These are phyloP conservation scores for Gossypium anomalum DNA, from an alignment of 345 rosid genomes.

Conservation along the genomic window DNA sequence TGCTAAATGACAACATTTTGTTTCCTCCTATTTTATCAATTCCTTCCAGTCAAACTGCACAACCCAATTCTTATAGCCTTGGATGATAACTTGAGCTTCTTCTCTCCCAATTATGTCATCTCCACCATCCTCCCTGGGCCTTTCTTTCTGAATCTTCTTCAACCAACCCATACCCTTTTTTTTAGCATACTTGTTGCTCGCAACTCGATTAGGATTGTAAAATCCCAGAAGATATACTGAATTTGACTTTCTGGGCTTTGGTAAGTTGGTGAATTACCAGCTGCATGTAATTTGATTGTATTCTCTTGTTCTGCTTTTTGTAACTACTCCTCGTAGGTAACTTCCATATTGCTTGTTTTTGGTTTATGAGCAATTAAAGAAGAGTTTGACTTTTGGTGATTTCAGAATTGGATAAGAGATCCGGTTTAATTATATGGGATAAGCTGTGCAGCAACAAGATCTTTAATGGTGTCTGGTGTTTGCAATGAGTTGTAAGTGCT, in stretches of 20 bases:
- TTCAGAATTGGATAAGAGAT: conserved; percentile 14
- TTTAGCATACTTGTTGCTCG: background rate
- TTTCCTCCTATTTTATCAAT: background rate
- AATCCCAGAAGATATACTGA: background rate
- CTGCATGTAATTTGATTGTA: background rate
- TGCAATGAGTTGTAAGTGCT: conserved; percentile 59
- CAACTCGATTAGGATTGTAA: conserved; percentile 10
- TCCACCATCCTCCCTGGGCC: background rate
- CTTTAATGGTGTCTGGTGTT: background rate
- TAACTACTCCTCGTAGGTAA: background rate
- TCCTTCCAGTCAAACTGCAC: background rate
- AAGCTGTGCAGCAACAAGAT: conserved; percentile 9
- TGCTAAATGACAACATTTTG: background rate
- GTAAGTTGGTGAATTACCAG: background rate
- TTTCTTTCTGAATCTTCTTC: background rate
- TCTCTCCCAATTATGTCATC: background rate
- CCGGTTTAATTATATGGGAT: conserved; percentile 14
- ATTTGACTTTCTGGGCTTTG: background rate
- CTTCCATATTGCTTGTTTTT: background rate
- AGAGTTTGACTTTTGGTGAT: background rate
- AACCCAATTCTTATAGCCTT: background rate
- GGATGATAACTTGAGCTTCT: conserved; percentile 9
- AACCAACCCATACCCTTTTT: background rate
- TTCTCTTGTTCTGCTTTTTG: background rate
- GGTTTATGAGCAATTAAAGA: background rate